Evolutionary conservation across 371 early-diverging fungal genomes (phyloP), one percentile per base, ranked within the genome.

Genomic region (Syncephalastrum monosporum): DNA sequence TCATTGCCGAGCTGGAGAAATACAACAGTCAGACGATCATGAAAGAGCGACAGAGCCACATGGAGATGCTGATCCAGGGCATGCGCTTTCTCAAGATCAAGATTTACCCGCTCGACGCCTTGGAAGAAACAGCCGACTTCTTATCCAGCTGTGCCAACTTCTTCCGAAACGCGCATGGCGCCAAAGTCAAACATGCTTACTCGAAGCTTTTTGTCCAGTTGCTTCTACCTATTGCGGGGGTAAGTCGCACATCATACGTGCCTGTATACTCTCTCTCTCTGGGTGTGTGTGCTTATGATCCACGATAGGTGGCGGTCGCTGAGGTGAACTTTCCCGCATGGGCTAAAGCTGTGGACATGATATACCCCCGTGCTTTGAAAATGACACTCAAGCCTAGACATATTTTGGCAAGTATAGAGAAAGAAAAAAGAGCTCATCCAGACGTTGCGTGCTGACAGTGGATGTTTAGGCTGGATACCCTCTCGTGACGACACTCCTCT

Each of bases 261-360:
- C 2, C 21, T 21, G 1, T 21, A 21, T 21, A 1, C 21, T 21
- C 21, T 21, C 1, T 21, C 1, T 21, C 0, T 21, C 1, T 21
- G 21, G 2, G 21, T 21, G 21, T 21, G 21, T 21, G 21, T 21
- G 21, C 21, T 21, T 21, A 21, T 21, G 21, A 21, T 21, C 21
- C 21, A 21, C 21, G 21, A 21, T 60, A 88, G 87, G 83, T 94
- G 4, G 95, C 94, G 8, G 85, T 86, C 24, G 96, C 93, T 7
- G 99, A 97, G 69, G 97, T 96, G 19, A 98, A 97, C 61, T 74
- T 96, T 44, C 97, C 95, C 3, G 87, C 88, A 17, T 95, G 96
- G 90, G 88, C 85, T 38, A 91, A 91, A 67, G 90, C 95, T 3
- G 87, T 98, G 42, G 97, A 98, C 69, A 65, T 88, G 5, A 85